Percentiles rank a stretch among this genome's conserved stretches.
Evolutionary conservation across 2,329 filamentous ascomycete species (phyloP).

Genomic region (Cordyceps fumosorosea): DNA sequence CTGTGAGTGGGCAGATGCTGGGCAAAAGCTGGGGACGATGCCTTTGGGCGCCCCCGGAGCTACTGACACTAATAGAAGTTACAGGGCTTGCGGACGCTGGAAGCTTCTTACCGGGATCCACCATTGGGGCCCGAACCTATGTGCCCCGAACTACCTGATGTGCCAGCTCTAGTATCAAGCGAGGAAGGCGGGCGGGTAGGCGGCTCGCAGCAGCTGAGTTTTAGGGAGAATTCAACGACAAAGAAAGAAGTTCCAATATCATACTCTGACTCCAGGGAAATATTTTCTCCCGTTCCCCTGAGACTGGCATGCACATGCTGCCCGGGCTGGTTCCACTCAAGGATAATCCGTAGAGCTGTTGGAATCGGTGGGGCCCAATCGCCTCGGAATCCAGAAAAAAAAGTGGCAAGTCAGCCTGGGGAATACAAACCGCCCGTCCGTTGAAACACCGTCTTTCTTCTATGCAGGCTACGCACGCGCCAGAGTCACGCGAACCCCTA

Average conservation of each 20-base stretch:
- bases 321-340: too few relatives aligned
- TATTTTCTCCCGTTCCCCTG: too few relatives aligned
- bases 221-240: too few relatives aligned
- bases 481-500: neutral
- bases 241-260: too few relatives aligned
- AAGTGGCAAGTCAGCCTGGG: neutral
- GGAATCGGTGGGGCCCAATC: too few relatives aligned
- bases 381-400: neutral
- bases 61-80: neutral
- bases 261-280: too few relatives aligned
- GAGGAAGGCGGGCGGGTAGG: neutral
- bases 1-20: neutral
- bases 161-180: neutral
- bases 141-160: neutral
- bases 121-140: neutral
- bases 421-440: neutral
- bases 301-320: neutral
- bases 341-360: too few relatives aligned
- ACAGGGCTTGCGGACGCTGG: constrained; percentile 1
- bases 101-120: constrained; percentile 1
- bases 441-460: neutral
- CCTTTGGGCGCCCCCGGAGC: neutral
- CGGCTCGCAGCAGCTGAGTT: neutral
- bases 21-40: neutral
- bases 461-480: neutral